phyloP scores from a whole-genome alignment of 306 rosid species.

The Dalbergia oliveri region DNA sequence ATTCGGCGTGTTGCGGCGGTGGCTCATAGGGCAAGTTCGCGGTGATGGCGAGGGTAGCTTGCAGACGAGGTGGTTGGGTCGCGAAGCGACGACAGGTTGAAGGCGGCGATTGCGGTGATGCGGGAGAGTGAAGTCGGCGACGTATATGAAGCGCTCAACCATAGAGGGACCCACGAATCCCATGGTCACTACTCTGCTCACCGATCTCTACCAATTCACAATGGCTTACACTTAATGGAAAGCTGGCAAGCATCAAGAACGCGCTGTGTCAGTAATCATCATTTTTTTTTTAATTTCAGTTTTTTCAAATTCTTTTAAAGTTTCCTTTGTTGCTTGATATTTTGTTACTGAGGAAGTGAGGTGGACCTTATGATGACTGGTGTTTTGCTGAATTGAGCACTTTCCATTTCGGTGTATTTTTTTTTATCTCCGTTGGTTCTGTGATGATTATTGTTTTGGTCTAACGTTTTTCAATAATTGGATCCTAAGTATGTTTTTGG shows the following conservation, averaged over 20 bases:
- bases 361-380: background rate
- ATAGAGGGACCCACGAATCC: slow-evolving; percentile 84
- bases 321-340: background rate
- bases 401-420: background rate
- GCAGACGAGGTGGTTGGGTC: too few species aligned
- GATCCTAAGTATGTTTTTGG: background rate
- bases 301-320: background rate
- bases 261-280: slow-evolving; percentile 76
- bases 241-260: slow-evolving; percentile 95
- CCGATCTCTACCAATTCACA: too few species aligned
- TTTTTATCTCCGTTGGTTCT: slow-evolving; percentile 20
- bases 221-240: too few species aligned
- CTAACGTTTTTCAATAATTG: background rate
- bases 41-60: too few species aligned
- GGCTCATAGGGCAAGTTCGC: too few species aligned
- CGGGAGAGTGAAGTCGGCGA: too few species aligned
- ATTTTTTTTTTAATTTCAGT: background rate
- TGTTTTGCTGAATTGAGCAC: slow-evolving; percentile 13
- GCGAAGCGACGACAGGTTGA: too few species aligned
- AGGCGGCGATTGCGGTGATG: too few species aligned
- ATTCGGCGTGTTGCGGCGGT: too few species aligned
- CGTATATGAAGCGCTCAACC: background rate
- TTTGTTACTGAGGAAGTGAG: slow-evolving; percentile 38
- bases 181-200: slow-evolving; percentile 95
- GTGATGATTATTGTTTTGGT: slow-evolving; percentile 9